Conservation (phyloP, 495 filamentous ascomycete genomes). For the Podospora pseudopauciseta region DNA sequence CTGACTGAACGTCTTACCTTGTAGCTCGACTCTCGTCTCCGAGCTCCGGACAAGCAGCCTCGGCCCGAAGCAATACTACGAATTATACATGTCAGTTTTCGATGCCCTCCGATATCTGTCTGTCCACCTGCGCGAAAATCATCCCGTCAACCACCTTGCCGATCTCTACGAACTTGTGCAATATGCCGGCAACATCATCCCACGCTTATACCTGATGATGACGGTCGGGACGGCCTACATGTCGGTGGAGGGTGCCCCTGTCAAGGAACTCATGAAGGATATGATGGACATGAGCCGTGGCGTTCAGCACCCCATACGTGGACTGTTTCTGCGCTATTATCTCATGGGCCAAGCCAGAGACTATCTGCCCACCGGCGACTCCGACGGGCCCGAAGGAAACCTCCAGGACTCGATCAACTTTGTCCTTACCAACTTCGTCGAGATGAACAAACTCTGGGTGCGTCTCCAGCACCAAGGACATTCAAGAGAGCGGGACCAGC, state of each 20-base stretch:
- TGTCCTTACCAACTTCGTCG: slow-evolving; percentile 95
- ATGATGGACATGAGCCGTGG: slow-evolving; percentile 99
- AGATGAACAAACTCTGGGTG: slow-evolving; percentile 99
- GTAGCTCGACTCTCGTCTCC: slow-evolving; percentile 92
- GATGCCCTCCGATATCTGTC: slow-evolving; percentile 96
- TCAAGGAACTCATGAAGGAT: slow-evolving; percentile 99
- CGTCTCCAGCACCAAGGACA: slow-evolving; percentile 95
- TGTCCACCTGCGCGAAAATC: slow-evolving; percentile 92
- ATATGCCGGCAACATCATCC: slow-evolving; percentile 97
- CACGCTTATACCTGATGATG: slow-evolving; percentile 95
- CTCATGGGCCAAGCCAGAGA: slow-evolving; percentile 91
- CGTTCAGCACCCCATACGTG: slow-evolving; percentile 92
- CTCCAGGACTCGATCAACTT: slow-evolving; percentile 97
- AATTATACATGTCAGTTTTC: slow-evolving; percentile 98
- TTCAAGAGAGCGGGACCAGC: slow-evolving; percentile 85
- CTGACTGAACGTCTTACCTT: neutral
- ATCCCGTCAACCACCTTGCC: slow-evolving; percentile 95
- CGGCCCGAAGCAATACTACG: slow-evolving; percentile 98
- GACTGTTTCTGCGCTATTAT: slow-evolving; percentile 93
- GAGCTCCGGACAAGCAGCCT: slow-evolving; percentile 94
- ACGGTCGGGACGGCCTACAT: slow-evolving; percentile 99
- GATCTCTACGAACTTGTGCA: slow-evolving; percentile 98
- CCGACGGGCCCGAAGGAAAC: slow-evolving; percentile 95
- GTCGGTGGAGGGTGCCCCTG: slow-evolving; percentile 94
- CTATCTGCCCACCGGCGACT: slow-evolving; percentile 71